phyloP scores from a whole-genome alignment of 805 yeast genomes.

The Saccharomycopsis microspora region DNA sequence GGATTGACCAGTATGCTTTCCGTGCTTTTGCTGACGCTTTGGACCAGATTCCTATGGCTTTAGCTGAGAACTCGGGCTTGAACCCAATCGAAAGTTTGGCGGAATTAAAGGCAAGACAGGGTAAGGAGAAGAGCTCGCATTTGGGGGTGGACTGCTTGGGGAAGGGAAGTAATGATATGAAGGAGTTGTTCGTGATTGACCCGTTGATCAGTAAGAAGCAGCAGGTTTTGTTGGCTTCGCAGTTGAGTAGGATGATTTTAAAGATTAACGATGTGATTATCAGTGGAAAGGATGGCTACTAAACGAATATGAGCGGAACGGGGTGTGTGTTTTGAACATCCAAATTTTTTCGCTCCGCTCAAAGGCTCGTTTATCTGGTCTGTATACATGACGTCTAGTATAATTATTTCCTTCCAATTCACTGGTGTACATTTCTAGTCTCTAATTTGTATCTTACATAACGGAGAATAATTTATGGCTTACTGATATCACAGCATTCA shows the following conservation, averaged over 20 bases:
- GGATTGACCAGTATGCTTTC: constrained; percentile 96
- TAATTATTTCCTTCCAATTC: no score
- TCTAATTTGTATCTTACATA: no score
- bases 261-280: constrained; percentile 95
- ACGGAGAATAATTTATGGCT: no score
- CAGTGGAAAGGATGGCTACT: constrained; percentile 72
- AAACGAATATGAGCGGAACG: not conserved
- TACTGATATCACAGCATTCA: no score
- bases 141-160: constrained; percentile 94
- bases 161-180: constrained; percentile 83
- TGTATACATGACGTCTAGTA: no score
- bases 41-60: constrained; percentile 85
- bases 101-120: constrained; percentile 72
- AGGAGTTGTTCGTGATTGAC: constrained; percentile 86
- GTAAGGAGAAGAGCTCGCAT: constrained; percentile 53
- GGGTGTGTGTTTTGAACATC: no score
- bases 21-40: constrained; percentile 88
- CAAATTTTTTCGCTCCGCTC: no score
- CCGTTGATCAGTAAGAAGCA: constrained; percentile 97
- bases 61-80: constrained; percentile 95
- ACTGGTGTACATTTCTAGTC: no score
- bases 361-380: no score
- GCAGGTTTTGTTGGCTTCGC: constrained; percentile 91
- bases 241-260: constrained; percentile 92
- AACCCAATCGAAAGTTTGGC: constrained; percentile 89